Evolutionary conservation across 805 yeast species (phyloP).

Genomic region (Phaffomyces thermotolerans): DNA sequence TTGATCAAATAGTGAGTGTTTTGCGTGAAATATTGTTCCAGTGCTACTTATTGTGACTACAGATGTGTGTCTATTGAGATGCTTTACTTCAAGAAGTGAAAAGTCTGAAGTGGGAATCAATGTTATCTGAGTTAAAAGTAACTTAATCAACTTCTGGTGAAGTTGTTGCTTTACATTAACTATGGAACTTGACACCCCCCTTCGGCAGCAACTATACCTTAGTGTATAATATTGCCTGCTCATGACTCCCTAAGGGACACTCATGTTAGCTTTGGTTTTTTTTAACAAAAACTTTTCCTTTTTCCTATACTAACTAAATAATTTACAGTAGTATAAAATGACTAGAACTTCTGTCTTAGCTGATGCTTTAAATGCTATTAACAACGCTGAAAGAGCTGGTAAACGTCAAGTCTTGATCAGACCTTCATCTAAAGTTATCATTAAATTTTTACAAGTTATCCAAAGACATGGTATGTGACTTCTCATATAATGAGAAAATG

Average conservation of each 20-base stretch:
- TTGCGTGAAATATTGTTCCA: background rate
- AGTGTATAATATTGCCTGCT: slow-evolving; percentile 23
- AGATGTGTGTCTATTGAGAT: background rate
- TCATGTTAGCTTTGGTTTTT: slow-evolving; percentile 29
- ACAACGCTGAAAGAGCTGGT: slow-evolving; percentile 99
- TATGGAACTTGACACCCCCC: slow-evolving; percentile 25
- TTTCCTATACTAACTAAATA: slow-evolving; percentile 10
- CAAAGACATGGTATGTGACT: slow-evolving; percentile 92
- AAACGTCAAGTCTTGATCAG: slow-evolving; percentile 96
- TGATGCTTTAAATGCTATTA: slow-evolving; percentile 94
- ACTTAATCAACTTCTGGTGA: slow-evolving; percentile 16
- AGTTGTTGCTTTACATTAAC: slow-evolving; percentile 12
- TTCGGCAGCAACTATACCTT: slow-evolving; percentile 10
- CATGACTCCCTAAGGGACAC: slow-evolving; percentile 43
- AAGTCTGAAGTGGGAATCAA: slow-evolving; percentile 30
- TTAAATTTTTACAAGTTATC: slow-evolving; percentile 93
- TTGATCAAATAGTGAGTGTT: no score
- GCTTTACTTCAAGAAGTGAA: slow-evolving; percentile 3
- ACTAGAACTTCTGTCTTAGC: slow-evolving; percentile 97
- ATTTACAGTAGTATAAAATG: slow-evolving; percentile 42
- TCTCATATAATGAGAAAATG: no score
- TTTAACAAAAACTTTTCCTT: background rate
- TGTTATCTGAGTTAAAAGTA: slow-evolving; percentile 14
- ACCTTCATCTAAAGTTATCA: slow-evolving; percentile 96
- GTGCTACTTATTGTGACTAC: slow-evolving; percentile 3